These are phyloP conservation scores for Fragaria iinumae DNA, from an alignment of 306 rosid species.

Conservation along the genomic window DNA sequence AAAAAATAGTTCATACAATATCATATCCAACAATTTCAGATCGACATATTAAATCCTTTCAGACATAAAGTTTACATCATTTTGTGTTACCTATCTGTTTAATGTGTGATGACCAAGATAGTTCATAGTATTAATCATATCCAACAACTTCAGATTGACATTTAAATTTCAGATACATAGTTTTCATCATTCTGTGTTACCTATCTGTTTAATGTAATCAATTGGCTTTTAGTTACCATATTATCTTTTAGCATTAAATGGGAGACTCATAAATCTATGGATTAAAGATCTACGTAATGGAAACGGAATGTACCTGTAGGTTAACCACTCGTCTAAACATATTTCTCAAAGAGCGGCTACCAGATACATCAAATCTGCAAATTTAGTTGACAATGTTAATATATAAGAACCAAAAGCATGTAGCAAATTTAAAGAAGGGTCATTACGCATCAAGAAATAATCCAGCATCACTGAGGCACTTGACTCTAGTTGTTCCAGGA, in stretches of 20 bases:
- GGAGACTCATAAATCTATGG: neutral
- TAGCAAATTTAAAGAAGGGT: neutral
- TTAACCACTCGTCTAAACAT: constrained; percentile 66
- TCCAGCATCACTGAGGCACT: constrained; percentile 97
- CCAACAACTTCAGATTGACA: neutral
- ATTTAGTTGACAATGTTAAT: constrained; percentile 22
- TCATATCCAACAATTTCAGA: neutral
- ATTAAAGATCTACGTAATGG: neutral
- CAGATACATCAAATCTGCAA: constrained; percentile 60
- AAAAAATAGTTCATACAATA: neutral
- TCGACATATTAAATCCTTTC: neutral
- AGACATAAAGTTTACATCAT: neutral
- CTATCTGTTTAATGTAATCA: neutral
- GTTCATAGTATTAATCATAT: neutral
- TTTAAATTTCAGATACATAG: neutral
- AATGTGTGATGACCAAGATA: neutral
- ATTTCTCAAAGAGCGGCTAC: constrained; percentile 56
- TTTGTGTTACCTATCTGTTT: neutral
- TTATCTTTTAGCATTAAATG: neutral
- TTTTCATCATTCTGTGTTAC: neutral
- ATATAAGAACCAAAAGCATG: constrained; percentile 6
- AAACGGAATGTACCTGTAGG: constrained; percentile 53
- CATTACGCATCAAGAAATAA: constrained; percentile 81
- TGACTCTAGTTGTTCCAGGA: constrained; percentile 62
- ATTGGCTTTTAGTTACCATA: neutral